These are phyloP conservation scores for Capsicum pubescens DNA, from an alignment of 257 asterid genomes.

Conservation along the genomic window DNA sequence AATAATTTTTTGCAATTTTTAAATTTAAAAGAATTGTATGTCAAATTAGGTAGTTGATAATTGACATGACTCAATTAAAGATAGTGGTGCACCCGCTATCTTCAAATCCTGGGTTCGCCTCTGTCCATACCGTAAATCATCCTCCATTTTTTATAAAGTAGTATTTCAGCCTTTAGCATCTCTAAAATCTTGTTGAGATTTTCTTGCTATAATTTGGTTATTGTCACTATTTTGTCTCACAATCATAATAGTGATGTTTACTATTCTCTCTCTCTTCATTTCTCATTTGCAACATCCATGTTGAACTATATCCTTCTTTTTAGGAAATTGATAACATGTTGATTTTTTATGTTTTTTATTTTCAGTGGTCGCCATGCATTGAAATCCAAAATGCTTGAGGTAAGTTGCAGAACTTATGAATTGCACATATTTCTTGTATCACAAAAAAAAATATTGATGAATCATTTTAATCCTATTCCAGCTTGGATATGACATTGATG, in stretches of 20 bases:
- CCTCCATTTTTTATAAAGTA: not conserved
- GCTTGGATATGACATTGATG: slow-evolving; percentile 94
- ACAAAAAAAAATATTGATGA: not conserved
- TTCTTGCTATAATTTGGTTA: slow-evolving; percentile 9
- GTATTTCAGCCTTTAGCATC: not conserved
- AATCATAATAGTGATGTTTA: not conserved
- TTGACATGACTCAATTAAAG: too few relatives aligned
- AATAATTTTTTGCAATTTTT: too few relatives aligned
- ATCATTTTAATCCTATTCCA: slow-evolving; percentile 38
- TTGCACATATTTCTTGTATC: not conserved
- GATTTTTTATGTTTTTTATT: slow-evolving; percentile 34
- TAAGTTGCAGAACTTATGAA: slow-evolving; percentile 35
- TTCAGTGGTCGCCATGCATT: slow-evolving; percentile 96
- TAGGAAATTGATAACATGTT: slow-evolving; percentile 27
- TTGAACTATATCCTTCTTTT: not conserved
- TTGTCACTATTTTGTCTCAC: not conserved
- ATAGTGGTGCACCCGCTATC: too few relatives aligned
- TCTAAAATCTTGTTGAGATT: not conserved
- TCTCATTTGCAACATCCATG: not conserved
- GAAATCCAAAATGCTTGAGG: slow-evolving; percentile 91
- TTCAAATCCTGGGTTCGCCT: too few relatives aligned
- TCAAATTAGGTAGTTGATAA: too few relatives aligned
- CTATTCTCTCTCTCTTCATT: not conserved
- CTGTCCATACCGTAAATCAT: not conserved
- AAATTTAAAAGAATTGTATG: too few relatives aligned